Conservation (phyloP, 1,284 basidiomycete species). For the Sanghuangporus baumii region DNA sequence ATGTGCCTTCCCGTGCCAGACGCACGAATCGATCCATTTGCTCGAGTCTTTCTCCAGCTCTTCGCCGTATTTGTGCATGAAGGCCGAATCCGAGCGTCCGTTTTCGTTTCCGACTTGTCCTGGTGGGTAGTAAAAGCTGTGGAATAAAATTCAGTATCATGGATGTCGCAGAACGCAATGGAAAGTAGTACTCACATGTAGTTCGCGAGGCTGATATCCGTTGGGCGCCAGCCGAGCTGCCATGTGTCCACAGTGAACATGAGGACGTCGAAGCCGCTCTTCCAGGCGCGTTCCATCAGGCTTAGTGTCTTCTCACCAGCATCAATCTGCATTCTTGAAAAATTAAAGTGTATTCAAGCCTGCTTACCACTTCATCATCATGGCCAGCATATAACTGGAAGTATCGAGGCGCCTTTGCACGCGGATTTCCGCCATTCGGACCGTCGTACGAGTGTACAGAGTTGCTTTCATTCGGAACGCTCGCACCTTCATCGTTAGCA, state of each 20-base stretch:
- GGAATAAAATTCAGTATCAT: background rate
- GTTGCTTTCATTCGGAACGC: constrained; percentile 35
- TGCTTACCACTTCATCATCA: constrained; percentile 42
- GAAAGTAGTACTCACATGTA: constrained; percentile 32
- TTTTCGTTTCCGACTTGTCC: constrained; percentile 39
- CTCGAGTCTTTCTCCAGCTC: constrained; percentile 36
- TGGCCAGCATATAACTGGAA: constrained; percentile 61
- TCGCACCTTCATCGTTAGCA: constrained; percentile 39
- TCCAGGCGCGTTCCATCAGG: constrained; percentile 43
- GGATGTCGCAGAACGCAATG: background rate
- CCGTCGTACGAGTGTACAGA: constrained; percentile 31
- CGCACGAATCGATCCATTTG: constrained; percentile 48
- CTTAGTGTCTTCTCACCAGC: constrained; percentile 32
- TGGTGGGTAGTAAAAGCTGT: constrained; percentile 37
- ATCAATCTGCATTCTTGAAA: background rate
- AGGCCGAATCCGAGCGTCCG: constrained; percentile 48
- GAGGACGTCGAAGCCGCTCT: constrained; percentile 44
- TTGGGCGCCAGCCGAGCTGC: constrained; percentile 55
- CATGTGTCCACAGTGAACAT: constrained; percentile 57
- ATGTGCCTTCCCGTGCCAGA: constrained; percentile 56
- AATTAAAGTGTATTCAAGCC: background rate
- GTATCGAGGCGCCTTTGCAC: constrained; percentile 41
- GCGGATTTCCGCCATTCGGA: constrained; percentile 29
- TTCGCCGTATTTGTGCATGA: constrained; percentile 42
- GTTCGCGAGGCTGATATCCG: constrained; percentile 49